A percentile compares a stretch with the other conserved stretches of the same genome.
These are phyloP conservation scores for Trichoderma brevicompactum DNA, from an alignment of 2,329 filamentous ascomycete genomes.

Conservation along the genomic window DNA sequence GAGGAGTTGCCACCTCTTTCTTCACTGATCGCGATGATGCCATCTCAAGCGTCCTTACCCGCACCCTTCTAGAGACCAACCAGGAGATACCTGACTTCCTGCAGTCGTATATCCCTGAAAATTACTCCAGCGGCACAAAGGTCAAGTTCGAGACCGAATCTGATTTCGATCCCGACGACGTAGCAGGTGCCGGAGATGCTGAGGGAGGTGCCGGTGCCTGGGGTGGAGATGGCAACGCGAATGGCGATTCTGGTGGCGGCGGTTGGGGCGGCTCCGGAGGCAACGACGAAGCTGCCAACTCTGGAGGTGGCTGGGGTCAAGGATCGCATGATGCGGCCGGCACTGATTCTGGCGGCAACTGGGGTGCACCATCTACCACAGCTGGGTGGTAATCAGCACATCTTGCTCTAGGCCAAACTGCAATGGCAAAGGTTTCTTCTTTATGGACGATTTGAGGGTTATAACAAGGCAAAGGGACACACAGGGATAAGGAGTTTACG, in stretches of 20 bases:
- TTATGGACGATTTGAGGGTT: background rate
- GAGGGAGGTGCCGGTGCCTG: constrained; percentile 32
- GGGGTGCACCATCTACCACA: constrained; percentile 23
- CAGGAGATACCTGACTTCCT: constrained; percentile 86
- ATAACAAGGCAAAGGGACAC: background rate
- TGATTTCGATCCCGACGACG: constrained; percentile 52
- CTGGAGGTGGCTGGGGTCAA: constrained; percentile 26
- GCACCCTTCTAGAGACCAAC: constrained; percentile 77
- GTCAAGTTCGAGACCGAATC: constrained; percentile 61
- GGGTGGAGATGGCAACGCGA: constrained; percentile 34
- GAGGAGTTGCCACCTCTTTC: constrained; percentile 85
- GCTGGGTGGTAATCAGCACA: background rate
- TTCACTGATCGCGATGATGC: constrained; percentile 78
- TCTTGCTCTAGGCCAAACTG: background rate
- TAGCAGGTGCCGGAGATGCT: constrained; percentile 36
- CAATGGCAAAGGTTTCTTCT: background rate
- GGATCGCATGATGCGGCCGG: constrained; percentile 23
- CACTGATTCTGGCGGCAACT: constrained; percentile 16
- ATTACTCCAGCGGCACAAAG: constrained; percentile 47
- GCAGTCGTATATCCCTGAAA: constrained; percentile 63
- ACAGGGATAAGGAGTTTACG: background rate
- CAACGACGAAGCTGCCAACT: background rate
- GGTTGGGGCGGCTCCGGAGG: background rate
- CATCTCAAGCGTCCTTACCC: constrained; percentile 74
- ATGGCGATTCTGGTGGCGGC: constrained; percentile 29